A percentile compares a stretch with the other conserved stretches of the same genome.
These are phyloP conservation scores for Balansia obtecta DNA, from an alignment of 2,329 filamentous ascomycete species.

Conservation along the genomic window DNA sequence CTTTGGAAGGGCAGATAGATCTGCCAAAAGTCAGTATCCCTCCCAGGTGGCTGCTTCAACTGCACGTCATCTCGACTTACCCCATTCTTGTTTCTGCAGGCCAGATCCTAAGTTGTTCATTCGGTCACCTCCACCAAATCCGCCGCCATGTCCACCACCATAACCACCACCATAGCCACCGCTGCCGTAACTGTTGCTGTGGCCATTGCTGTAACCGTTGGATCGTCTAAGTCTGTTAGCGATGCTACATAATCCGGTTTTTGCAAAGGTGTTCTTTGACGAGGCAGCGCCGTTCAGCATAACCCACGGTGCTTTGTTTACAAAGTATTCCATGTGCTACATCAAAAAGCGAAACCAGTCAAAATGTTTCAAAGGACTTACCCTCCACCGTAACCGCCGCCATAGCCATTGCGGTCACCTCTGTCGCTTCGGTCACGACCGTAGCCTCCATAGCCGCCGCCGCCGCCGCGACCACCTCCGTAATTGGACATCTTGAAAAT, in stretches of 20 bases:
- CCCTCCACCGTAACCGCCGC: slow-evolving; percentile 24
- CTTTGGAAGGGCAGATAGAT: slow-evolving; percentile 69
- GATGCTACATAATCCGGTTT: background rate
- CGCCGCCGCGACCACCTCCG: slow-evolving; percentile 23
- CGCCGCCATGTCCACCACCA: slow-evolving; percentile 24
- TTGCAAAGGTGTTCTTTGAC: background rate
- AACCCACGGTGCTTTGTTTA: background rate
- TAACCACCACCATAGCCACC: slow-evolving; percentile 25
- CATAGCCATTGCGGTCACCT: slow-evolving; percentile 30
- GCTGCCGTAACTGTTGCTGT: slow-evolving; percentile 22
- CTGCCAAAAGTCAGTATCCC: slow-evolving; percentile 33
- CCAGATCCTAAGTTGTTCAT: slow-evolving; percentile 86
- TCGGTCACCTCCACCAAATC: slow-evolving; percentile 70
- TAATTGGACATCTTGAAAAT: slow-evolving; percentile 33
- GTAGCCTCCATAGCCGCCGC: slow-evolving; percentile 24
- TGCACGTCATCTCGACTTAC: slow-evolving; percentile 37
- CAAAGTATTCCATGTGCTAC: background rate
- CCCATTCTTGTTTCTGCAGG: slow-evolving; percentile 81
- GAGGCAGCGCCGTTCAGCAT: background rate
- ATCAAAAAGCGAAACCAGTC: background rate
- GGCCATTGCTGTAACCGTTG: slow-evolving; percentile 19
- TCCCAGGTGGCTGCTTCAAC: background rate
- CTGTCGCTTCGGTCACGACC: slow-evolving; percentile 32
- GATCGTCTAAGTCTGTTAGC: slow-evolving; percentile 35
- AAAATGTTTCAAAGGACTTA: slow-evolving; percentile 16